These are phyloP conservation scores for Miscanthus lutarioriparius DNA, from an alignment of 176 grass and related monocot genomes.

Conservation along the genomic window DNA sequence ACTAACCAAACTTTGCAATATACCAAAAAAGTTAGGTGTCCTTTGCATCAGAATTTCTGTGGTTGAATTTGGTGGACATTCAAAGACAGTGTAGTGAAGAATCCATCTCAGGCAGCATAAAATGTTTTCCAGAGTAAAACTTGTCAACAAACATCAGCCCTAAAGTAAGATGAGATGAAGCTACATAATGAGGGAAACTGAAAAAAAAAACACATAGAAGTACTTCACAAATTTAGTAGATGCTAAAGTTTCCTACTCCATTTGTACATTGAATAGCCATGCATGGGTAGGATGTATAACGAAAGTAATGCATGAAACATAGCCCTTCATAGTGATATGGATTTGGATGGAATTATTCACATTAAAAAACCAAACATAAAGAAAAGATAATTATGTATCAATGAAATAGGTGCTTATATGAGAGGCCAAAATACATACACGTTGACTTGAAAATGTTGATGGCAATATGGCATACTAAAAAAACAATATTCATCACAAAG, in stretches of 20 bases:
- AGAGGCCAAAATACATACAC: background rate
- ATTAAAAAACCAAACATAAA: background rate
- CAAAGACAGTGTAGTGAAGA: slow-evolving; percentile 87
- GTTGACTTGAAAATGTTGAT: background rate
- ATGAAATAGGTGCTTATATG: background rate
- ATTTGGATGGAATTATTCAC: slow-evolving; percentile 12
- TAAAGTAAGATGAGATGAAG: slow-evolving; percentile 40
- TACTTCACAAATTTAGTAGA: slow-evolving; percentile 17
- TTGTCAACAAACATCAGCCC: slow-evolving; percentile 89
- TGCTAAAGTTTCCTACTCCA: background rate
- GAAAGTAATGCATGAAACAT: background rate
- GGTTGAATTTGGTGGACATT: slow-evolving; percentile 59
- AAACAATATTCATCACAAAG: background rate
- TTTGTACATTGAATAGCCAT: slow-evolving; percentile 3
- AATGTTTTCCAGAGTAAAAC: slow-evolving; percentile 94
- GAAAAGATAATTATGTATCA: slow-evolving; percentile 9
- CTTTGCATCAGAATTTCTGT: slow-evolving; percentile 46
- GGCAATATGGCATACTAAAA: background rate
- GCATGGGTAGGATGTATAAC: background rate
- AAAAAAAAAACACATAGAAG: slow-evolving; percentile 8
- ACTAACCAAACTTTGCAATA: slow-evolving; percentile 55
- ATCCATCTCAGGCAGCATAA: slow-evolving; percentile 90
- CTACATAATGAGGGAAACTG: slow-evolving; percentile 33
- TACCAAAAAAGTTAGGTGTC: slow-evolving; percentile 51
- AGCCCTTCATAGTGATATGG: background rate